Conservation (phyloP, 2,329 filamentous ascomycete genomes). For the Hymenoscyphus infarciens region DNA sequence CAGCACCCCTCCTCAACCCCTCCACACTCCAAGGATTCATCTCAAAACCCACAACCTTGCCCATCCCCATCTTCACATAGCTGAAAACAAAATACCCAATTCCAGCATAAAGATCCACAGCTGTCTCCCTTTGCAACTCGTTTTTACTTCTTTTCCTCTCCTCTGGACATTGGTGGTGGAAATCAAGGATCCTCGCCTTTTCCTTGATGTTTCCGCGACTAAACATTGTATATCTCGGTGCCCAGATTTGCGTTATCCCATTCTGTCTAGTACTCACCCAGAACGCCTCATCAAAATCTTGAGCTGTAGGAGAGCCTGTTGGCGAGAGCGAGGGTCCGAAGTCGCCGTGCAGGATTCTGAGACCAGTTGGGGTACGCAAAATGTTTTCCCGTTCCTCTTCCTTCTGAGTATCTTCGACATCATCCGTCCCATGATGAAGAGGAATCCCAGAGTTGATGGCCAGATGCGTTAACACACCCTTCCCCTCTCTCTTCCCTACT, state of each 20-base stretch:
- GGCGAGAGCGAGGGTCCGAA: constrained; percentile 56
- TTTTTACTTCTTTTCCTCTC: constrained; percentile 12
- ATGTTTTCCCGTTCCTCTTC: constrained; percentile 10
- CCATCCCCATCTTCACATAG: constrained; percentile 68
- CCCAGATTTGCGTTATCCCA: constrained; percentile 80
- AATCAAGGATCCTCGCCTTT: constrained; percentile 70
- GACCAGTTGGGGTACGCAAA: constrained; percentile 67
- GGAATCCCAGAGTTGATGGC: constrained; percentile 62
- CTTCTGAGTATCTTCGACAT: background rate
- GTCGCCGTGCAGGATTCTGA: constrained; percentile 68
- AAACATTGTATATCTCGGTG: constrained; percentile 91
- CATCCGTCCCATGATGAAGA: constrained; percentile 32
- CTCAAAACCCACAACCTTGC: constrained; percentile 78
- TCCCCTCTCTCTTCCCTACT: constrained; percentile 43
- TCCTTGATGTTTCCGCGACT: constrained; percentile 86
- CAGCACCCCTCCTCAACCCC: constrained; percentile 72
- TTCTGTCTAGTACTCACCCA: constrained; percentile 80
- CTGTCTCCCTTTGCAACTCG: constrained; percentile 28
- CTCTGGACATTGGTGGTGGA: constrained; percentile 34
- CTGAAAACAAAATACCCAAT: constrained; percentile 93
- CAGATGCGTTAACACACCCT: constrained; percentile 49
- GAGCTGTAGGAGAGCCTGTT: constrained; percentile 12
- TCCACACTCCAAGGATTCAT: constrained; percentile 86
- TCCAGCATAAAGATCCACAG: constrained; percentile 83
- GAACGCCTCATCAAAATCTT: constrained; percentile 64